These are phyloP conservation scores for Fusarium sarcochroum DNA, from an alignment of 2,329 filamentous ascomycete genomes.

Conservation along the genomic window DNA sequence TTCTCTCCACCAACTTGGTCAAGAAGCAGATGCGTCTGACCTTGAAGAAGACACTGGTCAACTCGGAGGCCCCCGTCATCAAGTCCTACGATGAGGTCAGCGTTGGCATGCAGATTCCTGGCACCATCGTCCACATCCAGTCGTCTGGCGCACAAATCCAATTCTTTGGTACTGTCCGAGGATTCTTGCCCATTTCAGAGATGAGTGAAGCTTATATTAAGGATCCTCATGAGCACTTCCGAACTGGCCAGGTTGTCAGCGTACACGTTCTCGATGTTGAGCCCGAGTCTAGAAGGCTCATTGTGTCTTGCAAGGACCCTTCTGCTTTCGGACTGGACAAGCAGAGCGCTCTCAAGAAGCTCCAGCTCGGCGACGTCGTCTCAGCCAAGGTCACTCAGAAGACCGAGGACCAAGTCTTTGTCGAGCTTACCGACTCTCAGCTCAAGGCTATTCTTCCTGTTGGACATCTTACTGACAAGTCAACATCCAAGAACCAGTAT, in stretches of 20 bases:
- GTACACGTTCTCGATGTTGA: slow-evolving; percentile 90
- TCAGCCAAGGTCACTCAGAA: slow-evolving; percentile 86
- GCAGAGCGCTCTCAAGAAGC: slow-evolving; percentile 80
- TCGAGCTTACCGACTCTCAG: slow-evolving; percentile 81
- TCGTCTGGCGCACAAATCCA: slow-evolving; percentile 87
- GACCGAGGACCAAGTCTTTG: slow-evolving; percentile 79
- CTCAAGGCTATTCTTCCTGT: slow-evolving; percentile 84
- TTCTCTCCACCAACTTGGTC: slow-evolving; percentile 82
- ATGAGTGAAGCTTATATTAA: slow-evolving; percentile 98
- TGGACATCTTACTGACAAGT: slow-evolving; percentile 88
- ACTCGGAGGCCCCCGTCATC: slow-evolving; percentile 86
- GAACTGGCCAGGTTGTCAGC: slow-evolving; percentile 89
- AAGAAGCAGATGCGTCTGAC: slow-evolving; percentile 89
- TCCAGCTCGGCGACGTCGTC: slow-evolving; percentile 81
- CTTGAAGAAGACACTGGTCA: slow-evolving; percentile 93
- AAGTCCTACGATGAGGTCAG: slow-evolving; percentile 81
- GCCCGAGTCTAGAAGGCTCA: slow-evolving; percentile 76
- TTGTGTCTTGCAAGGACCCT: slow-evolving; percentile 94
- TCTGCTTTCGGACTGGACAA: slow-evolving; percentile 81
- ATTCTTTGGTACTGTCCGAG: slow-evolving; percentile 87
- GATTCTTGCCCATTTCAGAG: slow-evolving; percentile 92
- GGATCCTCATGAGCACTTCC: slow-evolving; percentile 91
- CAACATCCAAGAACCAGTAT: slow-evolving; percentile 80
- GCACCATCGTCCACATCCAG: slow-evolving; percentile 87
- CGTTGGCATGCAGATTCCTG: slow-evolving; percentile 83